Percentiles rank a stretch among this genome's conserved stretches.
phyloP scores from a whole-genome alignment of 1,284 basidiomycete species.

The Sanghuangporus weigelae region DNA sequence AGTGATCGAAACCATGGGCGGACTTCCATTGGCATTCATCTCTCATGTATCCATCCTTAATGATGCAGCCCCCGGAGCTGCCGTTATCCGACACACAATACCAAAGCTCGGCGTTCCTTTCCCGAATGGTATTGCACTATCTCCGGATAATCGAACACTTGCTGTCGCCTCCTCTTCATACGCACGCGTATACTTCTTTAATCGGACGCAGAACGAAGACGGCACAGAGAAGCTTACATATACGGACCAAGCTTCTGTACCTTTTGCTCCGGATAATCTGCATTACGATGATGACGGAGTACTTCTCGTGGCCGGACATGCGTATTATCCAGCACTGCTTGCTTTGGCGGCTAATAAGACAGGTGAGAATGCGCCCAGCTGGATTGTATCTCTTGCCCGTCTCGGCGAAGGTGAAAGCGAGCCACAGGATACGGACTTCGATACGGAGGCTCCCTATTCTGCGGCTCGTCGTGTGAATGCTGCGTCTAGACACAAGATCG shows the following conservation, averaged over 20 bases:
- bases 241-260: conserved; percentile 39
- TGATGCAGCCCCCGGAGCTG: conserved; percentile 21
- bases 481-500: conserved; percentile 35
- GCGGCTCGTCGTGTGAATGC: conserved; percentile 35
- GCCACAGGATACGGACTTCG: conserved; percentile 27
- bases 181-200: conserved; percentile 46
- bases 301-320: conserved; percentile 59
- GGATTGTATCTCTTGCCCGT: conserved; percentile 43
- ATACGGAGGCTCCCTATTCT: conserved; percentile 41
- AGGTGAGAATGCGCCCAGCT: conserved; percentile 40
- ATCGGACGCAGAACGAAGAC: conserved; percentile 33
- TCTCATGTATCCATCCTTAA: conserved; percentile 44
- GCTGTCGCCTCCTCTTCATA: conserved; percentile 52
- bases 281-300: conserved; percentile 40
- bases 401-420: conserved; percentile 14
- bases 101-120: conserved; percentile 49
- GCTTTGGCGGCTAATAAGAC: conserved; percentile 39
- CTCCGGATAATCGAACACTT: conserved; percentile 40
- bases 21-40: conserved; percentile 53
- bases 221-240: conserved; percentile 28
- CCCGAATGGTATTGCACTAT: conserved; percentile 61
- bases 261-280: conserved; percentile 61
- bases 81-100: conserved; percentile 32
- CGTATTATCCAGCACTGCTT: conserved; percentile 49
- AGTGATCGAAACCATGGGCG: conserved; percentile 49